Evolutionary conservation across 2,329 filamentous ascomycete species (phyloP).

Genomic region (Elsinoe fawcettii): DNA sequence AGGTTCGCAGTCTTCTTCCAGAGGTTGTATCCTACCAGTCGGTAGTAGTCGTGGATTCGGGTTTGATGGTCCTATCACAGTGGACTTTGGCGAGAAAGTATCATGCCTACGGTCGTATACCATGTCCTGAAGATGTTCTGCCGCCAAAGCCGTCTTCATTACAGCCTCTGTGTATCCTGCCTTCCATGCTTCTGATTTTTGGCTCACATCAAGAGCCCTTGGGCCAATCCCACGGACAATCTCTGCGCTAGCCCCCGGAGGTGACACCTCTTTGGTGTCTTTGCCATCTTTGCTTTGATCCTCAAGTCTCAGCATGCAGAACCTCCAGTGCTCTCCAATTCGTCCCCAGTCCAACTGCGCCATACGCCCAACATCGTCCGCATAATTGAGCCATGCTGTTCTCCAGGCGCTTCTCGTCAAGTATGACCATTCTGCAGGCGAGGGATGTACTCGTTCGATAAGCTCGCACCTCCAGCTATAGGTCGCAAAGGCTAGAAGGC

Average conservation of each 20-base stretch:
- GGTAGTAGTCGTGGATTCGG: conserved; percentile 68
- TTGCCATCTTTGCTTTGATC: conserved; percentile 60
- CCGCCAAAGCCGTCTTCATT: conserved; percentile 66
- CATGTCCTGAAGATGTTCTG: conserved; percentile 76
- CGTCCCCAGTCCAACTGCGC: conserved; percentile 61
- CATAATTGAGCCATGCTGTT: conserved; percentile 41
- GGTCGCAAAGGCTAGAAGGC: conserved; percentile 53
- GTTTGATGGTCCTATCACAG: conserved; percentile 76
- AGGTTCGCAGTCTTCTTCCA: conserved; percentile 65
- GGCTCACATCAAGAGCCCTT: conserved; percentile 59
- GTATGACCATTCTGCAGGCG: conserved; percentile 73
- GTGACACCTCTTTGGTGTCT: conserved; percentile 44
- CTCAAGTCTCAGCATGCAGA: conserved; percentile 60
- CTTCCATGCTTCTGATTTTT: conserved; percentile 75
- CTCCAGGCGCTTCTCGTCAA: conserved; percentile 61
- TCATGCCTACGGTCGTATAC: conserved; percentile 60
- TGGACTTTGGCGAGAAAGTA: conserved; percentile 61
- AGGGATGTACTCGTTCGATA: conserved; percentile 68
- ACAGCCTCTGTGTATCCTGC: conserved; percentile 77
- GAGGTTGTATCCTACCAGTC: conserved; percentile 55
- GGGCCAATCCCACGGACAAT: conserved; percentile 47
- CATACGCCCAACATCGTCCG: conserved; percentile 50
- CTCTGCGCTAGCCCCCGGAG: conserved; percentile 21
- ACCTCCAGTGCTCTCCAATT: conserved; percentile 53
- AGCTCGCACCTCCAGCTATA: conserved; percentile 65